These are phyloP conservation scores for Phytophthora hybrid DNA, from an alignment of 352 stramenopile species.

Conservation along the genomic window DNA sequence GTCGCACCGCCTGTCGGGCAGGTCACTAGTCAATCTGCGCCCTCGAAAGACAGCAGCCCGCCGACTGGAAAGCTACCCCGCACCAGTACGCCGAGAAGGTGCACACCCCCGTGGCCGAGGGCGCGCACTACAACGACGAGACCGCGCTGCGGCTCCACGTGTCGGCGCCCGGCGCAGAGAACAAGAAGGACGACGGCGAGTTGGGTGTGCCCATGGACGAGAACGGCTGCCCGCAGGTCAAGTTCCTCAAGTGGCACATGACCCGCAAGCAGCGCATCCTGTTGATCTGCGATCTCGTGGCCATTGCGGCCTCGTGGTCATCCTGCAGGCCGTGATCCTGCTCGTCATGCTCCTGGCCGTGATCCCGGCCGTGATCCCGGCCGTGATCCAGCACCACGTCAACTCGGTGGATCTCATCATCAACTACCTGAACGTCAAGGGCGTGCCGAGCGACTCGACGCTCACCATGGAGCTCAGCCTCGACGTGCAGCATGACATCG, in stretches of 20 bases:
- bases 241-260: slow-evolving; percentile 66
- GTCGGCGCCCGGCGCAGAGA: slow-evolving; percentile 33
- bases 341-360: slow-evolving; percentile 78
- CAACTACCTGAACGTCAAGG: slow-evolving; percentile 77
- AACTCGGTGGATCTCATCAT: no score
- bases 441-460: slow-evolving; percentile 42
- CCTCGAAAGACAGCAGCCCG: no score
- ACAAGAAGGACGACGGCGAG: slow-evolving; percentile 51
- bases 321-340: slow-evolving; percentile 54
- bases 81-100: slow-evolving; percentile 31
- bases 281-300: slow-evolving; percentile 48
- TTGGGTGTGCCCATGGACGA: slow-evolving; percentile 28
- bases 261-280: slow-evolving; percentile 61
- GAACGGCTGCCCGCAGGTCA: slow-evolving; percentile 35
- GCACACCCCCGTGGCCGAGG: slow-evolving; percentile 35
- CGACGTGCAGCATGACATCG: no score
- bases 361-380: no score
- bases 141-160: slow-evolving; percentile 39
- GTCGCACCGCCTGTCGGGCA: no score
- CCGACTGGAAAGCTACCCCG: no score
- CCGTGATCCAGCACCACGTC: slow-evolving; percentile 63
- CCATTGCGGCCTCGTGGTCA: no score
- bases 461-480: slow-evolving; percentile 65
- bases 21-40: no score
- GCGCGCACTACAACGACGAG: slow-evolving; percentile 39